Evolutionary conservation across 345 rosid species (phyloP), one percentile per base, ranked within the genome.

Genomic region (Raphanus sativus): DNA sequence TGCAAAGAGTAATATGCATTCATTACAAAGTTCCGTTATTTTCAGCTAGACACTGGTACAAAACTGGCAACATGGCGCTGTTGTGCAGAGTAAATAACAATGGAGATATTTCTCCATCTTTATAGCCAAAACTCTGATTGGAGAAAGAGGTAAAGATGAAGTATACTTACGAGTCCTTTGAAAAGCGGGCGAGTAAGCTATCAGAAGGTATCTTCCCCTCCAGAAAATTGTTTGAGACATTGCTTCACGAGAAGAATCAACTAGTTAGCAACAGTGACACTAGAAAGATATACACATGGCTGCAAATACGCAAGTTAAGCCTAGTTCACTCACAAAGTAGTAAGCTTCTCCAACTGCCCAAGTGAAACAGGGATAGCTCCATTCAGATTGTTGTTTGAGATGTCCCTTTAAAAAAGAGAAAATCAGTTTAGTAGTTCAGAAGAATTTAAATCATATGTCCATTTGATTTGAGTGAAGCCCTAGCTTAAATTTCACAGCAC

Each of bases 171-270:
- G 96, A 87, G 85, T 85, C 86, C 71, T 59, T 87, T 1, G 87
- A 67, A 76, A 89, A 87, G 69, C 69, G 87, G 84, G 65, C 45
- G 54, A 95, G 86, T 71, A 86, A 81, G 29, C 94, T 96, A 71
- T 87, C 87, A 21, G 90, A 85, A 75, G 99, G 99, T 82, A 95
- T 89, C 67, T 86, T 77, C 48, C 99, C 99, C 34, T 15, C 81
- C 70, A 95, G 89, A 80, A 95, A 92, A 85, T 95, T 95, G 84
- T 90, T 87, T 11, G 99, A 89, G 67, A 92, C 89, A 30, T 95
- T 91, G 81, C 99, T 95, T 87, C 79, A 83, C 58, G 73, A 71
- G 34, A 71, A 77, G 73, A 64, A 84, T 72, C 21, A 86, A 69
- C 72, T 76, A 60, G 48, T 54, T 33, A 84, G 58, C 72, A 67